Evolutionary conservation across 805 yeast species (phyloP), one percentile per base, ranked within the genome.

Genomic region (Starmerella apicola): DNA sequence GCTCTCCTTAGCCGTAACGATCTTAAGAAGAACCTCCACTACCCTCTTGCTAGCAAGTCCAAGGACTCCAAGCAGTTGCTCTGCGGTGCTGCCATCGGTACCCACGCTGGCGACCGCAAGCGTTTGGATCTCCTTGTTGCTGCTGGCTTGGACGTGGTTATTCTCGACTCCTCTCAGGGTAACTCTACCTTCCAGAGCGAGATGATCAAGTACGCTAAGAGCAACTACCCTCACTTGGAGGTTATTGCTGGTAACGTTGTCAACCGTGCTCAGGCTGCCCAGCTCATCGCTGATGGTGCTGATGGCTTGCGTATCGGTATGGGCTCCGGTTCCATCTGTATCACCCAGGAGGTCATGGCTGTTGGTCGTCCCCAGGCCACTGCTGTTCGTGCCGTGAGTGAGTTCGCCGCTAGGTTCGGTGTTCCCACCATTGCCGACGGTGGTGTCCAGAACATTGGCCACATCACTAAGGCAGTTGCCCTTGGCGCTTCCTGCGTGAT

Each of bases 351-450:
- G 70, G 98, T 91, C 45, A 91, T 91, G 98, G 98, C 98, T 38
- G 94, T 95, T 68, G 98, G 98, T 68, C 85, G 98, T 74, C 98
- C 98, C 46, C 98, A 91, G 71, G 98, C 97, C 68, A 85, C 97
- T 51, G 98, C 98, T 46, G 97, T 91, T 40, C 86, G 75, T 72
- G 79, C 76, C 52, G 98, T 91, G 41, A 72, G 91, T 50, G 86
- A 88, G 69, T 86, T 91, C 60, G 93, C 97, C 51, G 79, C 78
- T 66, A 74, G 77, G 63, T 91, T 88, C 60, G 98, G 98, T 62
- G 94, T 91, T 51, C 97, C 98, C 61, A 82, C 95, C 67, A 85
- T 91, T 55, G 98, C 98, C 52, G 98, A 91, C 63, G 98, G 98
- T 73, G 98, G 98, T 76, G 78, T 91, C 58, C 88, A 85, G 65